Base-by-base conservation (phyloP, 129 eudicot species). In the Dittrichia graveolens region DNA sequence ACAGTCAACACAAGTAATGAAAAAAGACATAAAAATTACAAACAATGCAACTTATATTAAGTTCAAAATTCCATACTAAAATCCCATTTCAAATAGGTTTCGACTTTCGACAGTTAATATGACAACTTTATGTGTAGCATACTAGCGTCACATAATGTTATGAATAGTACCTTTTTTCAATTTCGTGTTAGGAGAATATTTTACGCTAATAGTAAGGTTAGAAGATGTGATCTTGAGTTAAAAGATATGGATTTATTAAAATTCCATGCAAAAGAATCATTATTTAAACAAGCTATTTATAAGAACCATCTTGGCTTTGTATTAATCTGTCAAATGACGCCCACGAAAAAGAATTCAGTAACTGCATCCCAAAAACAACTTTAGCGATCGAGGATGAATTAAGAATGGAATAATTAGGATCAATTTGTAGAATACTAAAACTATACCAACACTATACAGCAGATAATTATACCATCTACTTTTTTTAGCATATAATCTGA, bases 301-400 rank as follows among this genome's bases (percentile, higher is more conserved):
- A 61, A 38, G 47, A 61, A 39, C 67, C 67, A 61, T 61, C 48
- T 61, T 61, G 47, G 15, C 34, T 1, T 0, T 3, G 31, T 11
- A 39, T n/a, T 18, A 59, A 59, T 59, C 12, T 11, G 44, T 61
- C 67, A 61, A 61, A 39, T 7, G 34, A 40, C 40, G 48, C 67
- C 67, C 67, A 61, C 65, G 40, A n/a, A 61, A 55, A 1, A 61
- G 7, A 5, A 60, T n/a, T 6, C 13, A 11, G 39, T 38, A 60
- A 34, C 16, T n/a, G 12, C 42, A 11, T 0, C 64, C 39, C 43
- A 19, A 24, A 59, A 12, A 10, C 5, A 12, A 10, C 5, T 31
- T 34, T 4, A 31, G 63, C 42, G 10, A 3, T 38, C 2, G 47
- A 39, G 5, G 65, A 12, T 37, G 61, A 60, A 61, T 13, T 3